Conservation (phyloP, 1,139 yeast species). For the Yarrowia galli region DNA sequence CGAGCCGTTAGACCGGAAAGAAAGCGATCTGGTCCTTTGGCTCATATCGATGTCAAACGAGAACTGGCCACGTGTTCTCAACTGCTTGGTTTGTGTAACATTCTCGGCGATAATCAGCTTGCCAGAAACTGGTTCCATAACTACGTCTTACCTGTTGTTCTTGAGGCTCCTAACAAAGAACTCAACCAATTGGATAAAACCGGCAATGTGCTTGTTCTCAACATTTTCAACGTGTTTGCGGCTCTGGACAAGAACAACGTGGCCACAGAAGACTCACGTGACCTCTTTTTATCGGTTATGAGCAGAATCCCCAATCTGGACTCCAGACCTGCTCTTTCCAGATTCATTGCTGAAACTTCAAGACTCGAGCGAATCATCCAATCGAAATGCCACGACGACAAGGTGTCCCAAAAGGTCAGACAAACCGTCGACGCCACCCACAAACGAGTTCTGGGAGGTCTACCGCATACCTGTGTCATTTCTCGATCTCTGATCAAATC, state of each 20-base stretch:
- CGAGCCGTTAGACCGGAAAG: conserved; percentile 12
- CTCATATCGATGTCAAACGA: conserved; percentile 8
- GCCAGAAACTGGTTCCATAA: conserved; percentile 33
- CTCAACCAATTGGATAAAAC: background rate
- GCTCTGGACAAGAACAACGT: conserved; percentile 3
- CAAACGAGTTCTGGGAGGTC: conserved; percentile 20
- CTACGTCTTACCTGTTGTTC: conserved; percentile 18
- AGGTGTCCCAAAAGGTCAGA: background rate
- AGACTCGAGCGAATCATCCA: conserved; percentile 13
- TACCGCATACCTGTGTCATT: conserved; percentile 24
- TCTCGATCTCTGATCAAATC: conserved; percentile 18
- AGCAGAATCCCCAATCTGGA: conserved; percentile 9
- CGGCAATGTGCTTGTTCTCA: background rate
- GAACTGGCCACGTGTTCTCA: conserved; percentile 8
- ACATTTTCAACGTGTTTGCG: conserved; percentile 16
- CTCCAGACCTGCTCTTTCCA: background rate
- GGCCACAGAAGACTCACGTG: conserved; percentile 9
- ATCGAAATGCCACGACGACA: background rate
- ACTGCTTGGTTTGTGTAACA: background rate
- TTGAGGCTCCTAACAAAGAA: background rate
- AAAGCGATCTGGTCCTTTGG: conserved; percentile 1
- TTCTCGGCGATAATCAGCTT: background rate
- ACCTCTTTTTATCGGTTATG: conserved; percentile 8
- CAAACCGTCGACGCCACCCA: background rate
- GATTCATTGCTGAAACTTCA: conserved; percentile 10